Evolutionary conservation across 73 alveolate genomes (phyloP).

Genomic region (Tetrahymena borealis): DNA sequence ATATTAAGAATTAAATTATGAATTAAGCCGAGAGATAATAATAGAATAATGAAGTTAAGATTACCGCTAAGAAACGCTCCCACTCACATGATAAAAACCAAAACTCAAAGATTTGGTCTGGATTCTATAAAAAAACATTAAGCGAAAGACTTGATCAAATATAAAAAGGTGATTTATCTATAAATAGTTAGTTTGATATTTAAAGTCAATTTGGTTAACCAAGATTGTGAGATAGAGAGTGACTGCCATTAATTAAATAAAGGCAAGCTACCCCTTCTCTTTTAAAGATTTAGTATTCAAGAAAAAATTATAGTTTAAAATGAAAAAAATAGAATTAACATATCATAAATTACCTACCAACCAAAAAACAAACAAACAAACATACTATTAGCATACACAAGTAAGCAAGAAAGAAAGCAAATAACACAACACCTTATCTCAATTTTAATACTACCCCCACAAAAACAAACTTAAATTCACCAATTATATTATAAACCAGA

Average conservation of each 20-base stretch:
- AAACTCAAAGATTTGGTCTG: conserved; percentile 21
- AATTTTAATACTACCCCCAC: too few relatives aligned
- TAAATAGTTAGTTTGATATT: not conserved
- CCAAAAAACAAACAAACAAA: too few relatives aligned
- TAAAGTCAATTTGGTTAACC: not conserved
- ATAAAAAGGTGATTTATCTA: conserved; percentile 2
- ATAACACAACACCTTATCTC: too few relatives aligned
- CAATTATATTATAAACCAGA: too few relatives aligned
- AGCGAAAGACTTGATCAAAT: conserved; percentile 31
- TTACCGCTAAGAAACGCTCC: not conserved
- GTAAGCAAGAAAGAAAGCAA: too few relatives aligned
- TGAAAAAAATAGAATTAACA: too few relatives aligned
- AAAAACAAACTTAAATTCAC: too few relatives aligned
- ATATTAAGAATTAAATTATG: not conserved
- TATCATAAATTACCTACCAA: too few relatives aligned
- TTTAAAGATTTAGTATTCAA: too few relatives aligned
- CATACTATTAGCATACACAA: too few relatives aligned
- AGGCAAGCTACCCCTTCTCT: too few relatives aligned
- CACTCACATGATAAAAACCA: not conserved
- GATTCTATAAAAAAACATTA: conserved; percentile 34
- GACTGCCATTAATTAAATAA: not conserved
- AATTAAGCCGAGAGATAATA: not conserved
- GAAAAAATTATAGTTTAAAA: too few relatives aligned
- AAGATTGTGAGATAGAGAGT: not conserved
- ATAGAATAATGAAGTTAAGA: not conserved